These are phyloP conservation scores for Alternaria sp. DNA, from an alignment of 2,329 filamentous ascomycete species.

Conservation along the genomic window DNA sequence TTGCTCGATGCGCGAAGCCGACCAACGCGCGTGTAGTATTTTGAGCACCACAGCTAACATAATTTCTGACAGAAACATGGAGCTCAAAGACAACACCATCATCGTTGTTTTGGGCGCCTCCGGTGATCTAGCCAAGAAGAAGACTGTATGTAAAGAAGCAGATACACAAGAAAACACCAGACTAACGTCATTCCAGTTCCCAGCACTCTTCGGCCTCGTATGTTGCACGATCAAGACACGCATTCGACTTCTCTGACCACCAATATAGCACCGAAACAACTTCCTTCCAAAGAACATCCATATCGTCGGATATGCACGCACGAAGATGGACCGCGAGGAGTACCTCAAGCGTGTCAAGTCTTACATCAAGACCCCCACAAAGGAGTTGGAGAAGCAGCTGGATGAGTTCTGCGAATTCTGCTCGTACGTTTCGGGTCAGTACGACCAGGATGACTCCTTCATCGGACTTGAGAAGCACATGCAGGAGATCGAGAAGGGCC, in stretches of 20 bases:
- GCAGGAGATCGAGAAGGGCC: constrained; percentile 81
- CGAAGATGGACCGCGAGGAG: constrained; percentile 98
- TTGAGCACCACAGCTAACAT: constrained; percentile 41
- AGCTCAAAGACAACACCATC: constrained; percentile 98
- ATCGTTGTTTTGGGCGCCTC: constrained; percentile 97
- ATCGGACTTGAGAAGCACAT: constrained; percentile 84
- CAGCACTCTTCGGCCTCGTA: constrained; percentile 95
- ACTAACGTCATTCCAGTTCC: constrained; percentile 71
- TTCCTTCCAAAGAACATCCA: constrained; percentile 96
- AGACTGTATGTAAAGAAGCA: constrained; percentile 74
- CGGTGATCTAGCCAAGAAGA: constrained; percentile 98
- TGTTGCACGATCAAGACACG: constrained; percentile 56
- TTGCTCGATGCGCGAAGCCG: constrained; percentile 20
- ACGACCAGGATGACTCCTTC: constrained; percentile 97
- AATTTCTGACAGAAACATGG: constrained; percentile 71
- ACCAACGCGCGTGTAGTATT: constrained; percentile 9
- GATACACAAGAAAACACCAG: constrained; percentile 8
- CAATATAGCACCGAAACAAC: constrained; percentile 88
- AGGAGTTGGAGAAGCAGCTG: constrained; percentile 95
- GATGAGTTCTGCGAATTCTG: constrained; percentile 88
- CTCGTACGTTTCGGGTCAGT: constrained; percentile 95
- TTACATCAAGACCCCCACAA: constrained; percentile 98
- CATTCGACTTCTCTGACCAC: constrained; percentile 29
- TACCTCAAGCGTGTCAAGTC: constrained; percentile 94
- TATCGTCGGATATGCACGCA: constrained; percentile 98